A percentile compares a stretch with the other conserved stretches of the same genome.
These are phyloP conservation scores for Dendrobium huoshanense DNA, from an alignment of 106 monocot species.

Conservation along the genomic window DNA sequence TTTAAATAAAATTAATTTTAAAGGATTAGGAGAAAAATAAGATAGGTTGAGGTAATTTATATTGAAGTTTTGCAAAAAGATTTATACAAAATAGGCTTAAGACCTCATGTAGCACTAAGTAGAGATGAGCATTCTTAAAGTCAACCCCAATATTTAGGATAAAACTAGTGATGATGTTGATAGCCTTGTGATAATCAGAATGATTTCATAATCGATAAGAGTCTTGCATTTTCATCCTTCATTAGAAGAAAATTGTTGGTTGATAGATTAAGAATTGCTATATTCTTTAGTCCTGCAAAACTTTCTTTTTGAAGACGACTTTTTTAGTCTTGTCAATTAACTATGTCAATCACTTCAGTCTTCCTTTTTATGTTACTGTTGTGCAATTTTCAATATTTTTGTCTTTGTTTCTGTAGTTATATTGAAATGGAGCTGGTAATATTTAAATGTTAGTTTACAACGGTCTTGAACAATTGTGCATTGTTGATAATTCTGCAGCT, in stretches of 20 bases:
- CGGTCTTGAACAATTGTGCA: not conserved
- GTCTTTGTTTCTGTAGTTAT: not conserved
- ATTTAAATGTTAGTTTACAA: not conserved
- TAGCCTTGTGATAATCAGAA: no score
- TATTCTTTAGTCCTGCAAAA: not conserved
- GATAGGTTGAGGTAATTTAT: no score
- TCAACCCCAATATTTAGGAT: no score
- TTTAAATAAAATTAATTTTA: no score
- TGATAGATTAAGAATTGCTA: not conserved
- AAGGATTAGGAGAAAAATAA: no score
- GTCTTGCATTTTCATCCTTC: no score
- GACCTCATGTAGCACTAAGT: not conserved
- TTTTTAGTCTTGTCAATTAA: not conserved
- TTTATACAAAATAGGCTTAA: not conserved
- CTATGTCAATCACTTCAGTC: not conserved
- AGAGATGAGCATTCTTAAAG: no score
- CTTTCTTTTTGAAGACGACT: not conserved
- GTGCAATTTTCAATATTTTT: not conserved
- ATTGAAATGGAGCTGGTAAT: not conserved
- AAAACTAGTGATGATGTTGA: no score
- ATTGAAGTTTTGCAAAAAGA: no score
- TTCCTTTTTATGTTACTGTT: not conserved
- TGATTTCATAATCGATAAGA: no score
- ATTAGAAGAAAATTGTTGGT: not conserved
- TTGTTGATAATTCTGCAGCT: conserved; percentile 42